Percentiles rank a stretch among this genome's conserved stretches.
phyloP scores from a whole-genome alignment of 768 basidiomycete genomes.

The Erythrobasidium yunnanense region DNA sequence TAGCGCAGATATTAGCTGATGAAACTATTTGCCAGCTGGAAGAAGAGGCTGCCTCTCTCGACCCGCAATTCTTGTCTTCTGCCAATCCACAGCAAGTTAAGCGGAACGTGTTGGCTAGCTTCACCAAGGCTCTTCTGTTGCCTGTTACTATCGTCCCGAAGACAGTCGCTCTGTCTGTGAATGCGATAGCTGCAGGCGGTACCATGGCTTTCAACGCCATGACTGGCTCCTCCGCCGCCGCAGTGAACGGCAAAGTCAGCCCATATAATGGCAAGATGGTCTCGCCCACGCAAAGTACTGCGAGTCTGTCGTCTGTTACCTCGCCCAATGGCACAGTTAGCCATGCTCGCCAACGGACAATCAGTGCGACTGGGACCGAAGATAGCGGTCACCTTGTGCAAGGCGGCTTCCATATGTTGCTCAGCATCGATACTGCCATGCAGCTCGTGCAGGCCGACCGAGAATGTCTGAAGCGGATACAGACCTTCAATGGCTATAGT shows the following conservation, averaged over 20 bases:
- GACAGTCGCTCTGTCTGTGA: constrained; percentile 47
- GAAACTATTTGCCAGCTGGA: too few relatives aligned
- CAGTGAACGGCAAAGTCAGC: too few relatives aligned
- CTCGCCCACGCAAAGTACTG: too few relatives aligned
- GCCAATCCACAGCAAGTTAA: constrained; percentile 85
- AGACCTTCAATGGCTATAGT: constrained; percentile 79
- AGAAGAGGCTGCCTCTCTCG: constrained; percentile 15
- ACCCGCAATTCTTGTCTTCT: constrained; percentile 61
- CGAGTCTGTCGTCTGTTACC: constrained; percentile 15
- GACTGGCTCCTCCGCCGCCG: constrained; percentile 9
- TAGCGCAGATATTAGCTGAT: too few relatives aligned
- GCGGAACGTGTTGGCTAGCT: constrained; percentile 80
- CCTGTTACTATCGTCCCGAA: constrained; percentile 95
- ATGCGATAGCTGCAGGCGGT: constrained; percentile 51
- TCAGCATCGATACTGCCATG: constrained; percentile 81
- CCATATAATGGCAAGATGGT: too few relatives aligned
- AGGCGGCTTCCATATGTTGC: constrained; percentile 66
- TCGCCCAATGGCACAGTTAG: constrained; percentile 10
- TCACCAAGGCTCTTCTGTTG: constrained; percentile 74
- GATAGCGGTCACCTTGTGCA: constrained; percentile 28
- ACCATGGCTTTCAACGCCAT: constrained; percentile 37
- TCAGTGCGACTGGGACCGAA: background rate
- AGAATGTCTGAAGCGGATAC: constrained; percentile 79
- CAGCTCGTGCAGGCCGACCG: constrained; percentile 88
- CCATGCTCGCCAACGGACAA: background rate